A percentile compares a stretch with the other conserved stretches of the same genome.
phyloP scores from a whole-genome alignment of 208 protist species.

The Acanthamoeba lenticulata region DNA sequence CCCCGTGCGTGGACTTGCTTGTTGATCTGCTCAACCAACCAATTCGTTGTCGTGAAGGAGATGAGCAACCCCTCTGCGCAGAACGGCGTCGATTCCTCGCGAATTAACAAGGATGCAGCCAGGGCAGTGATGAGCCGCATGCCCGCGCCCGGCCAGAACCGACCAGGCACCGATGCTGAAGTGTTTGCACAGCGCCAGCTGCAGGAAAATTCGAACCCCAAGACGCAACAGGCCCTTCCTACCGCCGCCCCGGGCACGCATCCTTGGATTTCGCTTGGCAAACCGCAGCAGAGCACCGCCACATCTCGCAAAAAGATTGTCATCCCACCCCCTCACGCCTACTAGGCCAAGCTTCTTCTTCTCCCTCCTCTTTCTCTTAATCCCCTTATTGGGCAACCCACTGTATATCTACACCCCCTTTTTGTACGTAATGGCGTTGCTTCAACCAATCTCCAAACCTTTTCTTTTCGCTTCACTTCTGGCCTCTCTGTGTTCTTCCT shows the following conservation, averaged over 20 bases:
- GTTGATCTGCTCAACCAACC: too few species aligned
- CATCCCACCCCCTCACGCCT: conserved; percentile 6
- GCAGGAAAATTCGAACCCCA: conserved; percentile 14
- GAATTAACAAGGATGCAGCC: neutral
- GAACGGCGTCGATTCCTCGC: neutral
- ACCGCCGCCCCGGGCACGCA: neutral
- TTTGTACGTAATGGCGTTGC: neutral
- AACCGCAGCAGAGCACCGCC: neutral
- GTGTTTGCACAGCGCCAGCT: neutral
- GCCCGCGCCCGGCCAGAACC: neutral
- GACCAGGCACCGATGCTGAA: neutral
- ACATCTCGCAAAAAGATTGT: neutral
- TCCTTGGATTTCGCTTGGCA: neutral
- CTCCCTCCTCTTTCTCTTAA: neutral
- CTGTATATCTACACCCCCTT: neutral
- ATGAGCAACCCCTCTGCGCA: neutral
- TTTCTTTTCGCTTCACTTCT: too few species aligned
- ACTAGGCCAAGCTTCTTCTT: neutral
- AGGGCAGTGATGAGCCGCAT: neutral
- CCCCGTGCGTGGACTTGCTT: too few species aligned
- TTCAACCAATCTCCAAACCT: neutral
- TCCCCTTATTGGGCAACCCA: neutral
- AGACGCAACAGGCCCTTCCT: neutral
- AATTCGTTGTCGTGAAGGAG: too few species aligned
- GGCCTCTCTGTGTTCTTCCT: too few species aligned